Base-by-base conservation (phyloP, 495 filamentous ascomycete genomes). In the Copromyces sp. region DNA sequence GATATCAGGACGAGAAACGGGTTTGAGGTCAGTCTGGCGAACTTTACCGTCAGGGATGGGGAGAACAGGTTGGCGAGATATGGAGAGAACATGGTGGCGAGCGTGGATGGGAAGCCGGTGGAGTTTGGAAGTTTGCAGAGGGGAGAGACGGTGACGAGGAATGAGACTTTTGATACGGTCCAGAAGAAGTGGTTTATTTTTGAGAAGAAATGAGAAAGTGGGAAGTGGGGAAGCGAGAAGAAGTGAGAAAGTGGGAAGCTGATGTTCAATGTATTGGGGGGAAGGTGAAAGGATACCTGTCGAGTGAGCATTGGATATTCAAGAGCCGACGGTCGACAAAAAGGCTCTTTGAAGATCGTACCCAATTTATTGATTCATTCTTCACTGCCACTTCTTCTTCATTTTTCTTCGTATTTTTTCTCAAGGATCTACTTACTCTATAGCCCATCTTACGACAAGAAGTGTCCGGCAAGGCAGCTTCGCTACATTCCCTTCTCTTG, bases 11-110 rank as follows among this genome's bases (percentile, higher is more conserved):
- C 75, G 5, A 78, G 82, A 47, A 86, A 83, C 68, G 80, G 80
- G n/a, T 80, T 83, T 75, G 89, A 90, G 80, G 87, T 89, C 20
- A 76, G 81, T 38, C 71, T 91, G 71, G 89, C 88, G 2, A 87
- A 87, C 72, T 90, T 90, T 76, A 87, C 86, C n/a, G 86, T 90
- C 20, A 71, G 83, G 75, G 61, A 76, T 42, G 87, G 87, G 0
- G 87, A 83, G 61, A 89, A 89, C 73, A 83, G 77, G 73, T 75
- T 90, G 68, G 73, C 69, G 45, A 70, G 75, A 20, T 72, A 74
- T 39, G 73, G 70, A 12, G 74, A 70, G 12, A 73, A 74, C 39
- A 73, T 73, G 32, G 37, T 35, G n/a, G 29, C 29, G 11, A 69
- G 38, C 32, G 16, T 20, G 70, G 14, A 72, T 9, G 47, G 53